Evolutionary conservation across 73 alveolate genomes (phyloP).

Genomic region (Paramecium biaurelia): DNA sequence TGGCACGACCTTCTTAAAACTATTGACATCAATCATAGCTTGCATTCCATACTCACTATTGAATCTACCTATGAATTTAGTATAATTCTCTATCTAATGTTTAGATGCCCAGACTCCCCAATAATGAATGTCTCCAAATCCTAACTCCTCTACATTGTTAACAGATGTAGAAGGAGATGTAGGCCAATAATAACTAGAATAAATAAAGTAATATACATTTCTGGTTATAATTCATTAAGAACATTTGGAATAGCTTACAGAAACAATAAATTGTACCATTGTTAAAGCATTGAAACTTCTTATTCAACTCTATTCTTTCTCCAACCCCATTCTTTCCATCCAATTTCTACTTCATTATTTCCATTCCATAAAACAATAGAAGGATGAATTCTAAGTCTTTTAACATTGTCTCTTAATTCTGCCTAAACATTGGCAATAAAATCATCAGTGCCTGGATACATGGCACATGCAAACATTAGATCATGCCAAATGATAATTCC

Average conservation of each 20-base stretch:
- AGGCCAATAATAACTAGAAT: conserved; percentile 54
- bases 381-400: conserved; percentile 83
- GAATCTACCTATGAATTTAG: conserved; percentile 79
- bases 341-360: conserved; percentile 73
- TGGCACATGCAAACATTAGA: conserved; percentile 92
- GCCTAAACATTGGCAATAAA: conserved; percentile 74
- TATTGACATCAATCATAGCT: conserved; percentile 83
- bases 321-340: conserved; percentile 84
- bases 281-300: not conserved
- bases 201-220: not conserved
- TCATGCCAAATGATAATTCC: conserved; percentile 89
- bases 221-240: conserved; percentile 62
- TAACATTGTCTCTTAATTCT: conserved; percentile 82
- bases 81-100: conserved; percentile 78
- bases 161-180: conserved; percentile 65
- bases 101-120: conserved; percentile 90
- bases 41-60: conserved; percentile 89
- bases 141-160: not conserved
- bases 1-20: conserved; percentile 70
- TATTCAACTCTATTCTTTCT: not conserved
- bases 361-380: conserved; percentile 72
- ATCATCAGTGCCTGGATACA: conserved; percentile 83
- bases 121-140: conserved; percentile 85
- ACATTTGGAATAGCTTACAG: conserved; percentile 63
- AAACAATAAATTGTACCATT: conserved; percentile 65